These are phyloP conservation scores for Malus hybrid DNA, from an alignment of 331 rosid species.

Conservation along the genomic window DNA sequence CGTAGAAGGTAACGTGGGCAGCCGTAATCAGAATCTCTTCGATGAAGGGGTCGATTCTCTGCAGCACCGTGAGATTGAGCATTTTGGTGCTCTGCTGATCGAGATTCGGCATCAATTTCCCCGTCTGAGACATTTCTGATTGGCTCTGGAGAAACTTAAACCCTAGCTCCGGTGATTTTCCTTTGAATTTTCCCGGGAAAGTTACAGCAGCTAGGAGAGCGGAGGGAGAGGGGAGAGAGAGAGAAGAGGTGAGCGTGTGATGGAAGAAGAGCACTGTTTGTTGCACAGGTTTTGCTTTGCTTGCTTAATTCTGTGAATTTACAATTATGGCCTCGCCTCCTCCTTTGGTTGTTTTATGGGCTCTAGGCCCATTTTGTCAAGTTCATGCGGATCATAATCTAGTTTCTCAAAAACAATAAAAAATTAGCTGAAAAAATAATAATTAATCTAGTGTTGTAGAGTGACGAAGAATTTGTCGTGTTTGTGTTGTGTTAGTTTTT, in stretches of 20 bases:
- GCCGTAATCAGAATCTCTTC: constrained; percentile 94
- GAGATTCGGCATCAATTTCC: constrained; percentile 89
- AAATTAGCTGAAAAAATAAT: too few species aligned
- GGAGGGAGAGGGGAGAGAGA: not conserved
- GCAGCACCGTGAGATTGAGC: constrained; percentile 88
- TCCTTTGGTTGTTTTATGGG: not conserved
- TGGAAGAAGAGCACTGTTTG: not conserved
- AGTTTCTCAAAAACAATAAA: too few species aligned
- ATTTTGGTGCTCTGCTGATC: constrained; percentile 79
- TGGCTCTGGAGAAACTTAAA: constrained; percentile 13
- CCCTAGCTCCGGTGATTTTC: constrained; percentile 28
- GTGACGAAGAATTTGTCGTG: not conserved
- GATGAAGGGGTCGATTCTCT: constrained; percentile 75
- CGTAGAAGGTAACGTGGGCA: constrained; percentile 85
- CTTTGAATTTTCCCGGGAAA: constrained; percentile 33
- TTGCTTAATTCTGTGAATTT: not conserved
- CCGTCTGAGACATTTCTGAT: constrained; percentile 63
- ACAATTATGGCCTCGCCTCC: not conserved
- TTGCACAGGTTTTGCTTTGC: not conserved
- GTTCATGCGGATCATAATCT: not conserved
- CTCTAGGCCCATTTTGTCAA: not conserved
- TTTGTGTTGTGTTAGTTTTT: not conserved
- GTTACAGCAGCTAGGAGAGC: not conserved
- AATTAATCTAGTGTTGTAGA: too few species aligned
- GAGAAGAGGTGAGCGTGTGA: not conserved